Conservation (phyloP, 495 filamentous ascomycete genomes). For the Lophium mytilinum region DNA sequence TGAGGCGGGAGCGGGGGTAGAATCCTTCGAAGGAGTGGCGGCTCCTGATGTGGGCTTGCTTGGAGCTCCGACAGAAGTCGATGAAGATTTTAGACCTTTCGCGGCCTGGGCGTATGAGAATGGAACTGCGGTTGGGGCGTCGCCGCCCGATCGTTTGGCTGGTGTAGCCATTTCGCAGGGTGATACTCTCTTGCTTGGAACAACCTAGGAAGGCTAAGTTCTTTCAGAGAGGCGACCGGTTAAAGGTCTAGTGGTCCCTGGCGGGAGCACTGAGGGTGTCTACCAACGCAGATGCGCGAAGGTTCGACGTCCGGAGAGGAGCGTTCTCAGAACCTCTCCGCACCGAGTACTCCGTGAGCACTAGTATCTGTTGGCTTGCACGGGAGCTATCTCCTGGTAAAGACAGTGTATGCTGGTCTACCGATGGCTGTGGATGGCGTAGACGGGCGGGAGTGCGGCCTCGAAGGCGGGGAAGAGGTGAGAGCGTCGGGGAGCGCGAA, state of each 20-base stretch:
- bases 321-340: slow-evolving; percentile 23
- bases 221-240: not conserved
- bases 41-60: slow-evolving; percentile 34
- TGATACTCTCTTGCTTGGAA: no score
- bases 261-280: slow-evolving; percentile 17
- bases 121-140: slow-evolving; percentile 32
- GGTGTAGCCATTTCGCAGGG: slow-evolving; percentile 17
- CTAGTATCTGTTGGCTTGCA: not conserved
- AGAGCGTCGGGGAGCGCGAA: no score
- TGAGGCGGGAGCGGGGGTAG: slow-evolving; percentile 4
- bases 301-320: slow-evolving; percentile 25
- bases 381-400: no score
- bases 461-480: no score
- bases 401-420: no score
- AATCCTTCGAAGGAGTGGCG: slow-evolving; percentile 25
- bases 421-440: no score
- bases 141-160: slow-evolving; percentile 10
- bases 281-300: slow-evolving; percentile 13
- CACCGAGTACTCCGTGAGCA: slow-evolving; percentile 8
- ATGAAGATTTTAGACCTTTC: slow-evolving; percentile 53
- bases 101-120: slow-evolving; percentile 97
- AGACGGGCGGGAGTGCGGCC: no score
- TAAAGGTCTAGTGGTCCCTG: slow-evolving; percentile 9
- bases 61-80: slow-evolving; percentile 15
- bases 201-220: no score